A percentile compares a stretch with the other conserved stretches of the same genome.
Conservation (phyloP, 2,329 filamentous ascomycete genomes). For the Cladophialophora exuberans region DNA sequence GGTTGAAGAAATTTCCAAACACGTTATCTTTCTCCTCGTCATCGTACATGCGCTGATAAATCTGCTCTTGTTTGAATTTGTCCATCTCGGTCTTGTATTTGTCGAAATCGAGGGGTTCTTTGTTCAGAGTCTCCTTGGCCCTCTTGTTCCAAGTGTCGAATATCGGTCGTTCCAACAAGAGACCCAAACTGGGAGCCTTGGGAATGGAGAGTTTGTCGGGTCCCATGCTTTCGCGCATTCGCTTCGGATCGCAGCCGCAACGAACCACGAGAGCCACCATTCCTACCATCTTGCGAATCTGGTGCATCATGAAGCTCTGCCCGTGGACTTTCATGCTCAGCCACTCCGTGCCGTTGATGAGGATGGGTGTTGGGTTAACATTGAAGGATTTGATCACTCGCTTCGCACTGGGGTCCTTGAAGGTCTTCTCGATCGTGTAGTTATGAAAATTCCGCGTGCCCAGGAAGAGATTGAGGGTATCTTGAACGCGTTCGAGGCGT, state of each 20-base stretch:
- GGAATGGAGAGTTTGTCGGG: constrained; percentile 79
- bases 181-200: constrained; percentile 85
- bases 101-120: constrained; percentile 74
- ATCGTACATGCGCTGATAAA: constrained; percentile 88
- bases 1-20: constrained; percentile 80
- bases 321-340: constrained; percentile 93
- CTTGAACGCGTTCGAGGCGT: constrained; percentile 75
- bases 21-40: constrained; percentile 86
- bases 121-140: constrained; percentile 64
- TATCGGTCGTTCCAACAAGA: constrained; percentile 86
- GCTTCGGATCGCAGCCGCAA: constrained; percentile 73
- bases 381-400: constrained; percentile 91
- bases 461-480: constrained; percentile 72
- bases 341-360: constrained; percentile 93
- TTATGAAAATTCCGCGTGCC: constrained; percentile 96
- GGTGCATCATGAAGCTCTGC: constrained; percentile 99
- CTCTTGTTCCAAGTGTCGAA: constrained; percentile 87
- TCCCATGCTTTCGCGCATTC: constrained; percentile 75
- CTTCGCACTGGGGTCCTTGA: constrained; percentile 80
- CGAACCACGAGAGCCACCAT: constrained; percentile 85
- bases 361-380: constrained; percentile 73
- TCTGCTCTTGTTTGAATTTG: constrained; percentile 88
- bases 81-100: constrained; percentile 78
- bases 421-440: constrained; percentile 89
- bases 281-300: constrained; percentile 98